These are phyloP conservation scores for Chlorella ohadii DNA, from an alignment of 139 green algal genomes.

Conservation along the genomic window DNA sequence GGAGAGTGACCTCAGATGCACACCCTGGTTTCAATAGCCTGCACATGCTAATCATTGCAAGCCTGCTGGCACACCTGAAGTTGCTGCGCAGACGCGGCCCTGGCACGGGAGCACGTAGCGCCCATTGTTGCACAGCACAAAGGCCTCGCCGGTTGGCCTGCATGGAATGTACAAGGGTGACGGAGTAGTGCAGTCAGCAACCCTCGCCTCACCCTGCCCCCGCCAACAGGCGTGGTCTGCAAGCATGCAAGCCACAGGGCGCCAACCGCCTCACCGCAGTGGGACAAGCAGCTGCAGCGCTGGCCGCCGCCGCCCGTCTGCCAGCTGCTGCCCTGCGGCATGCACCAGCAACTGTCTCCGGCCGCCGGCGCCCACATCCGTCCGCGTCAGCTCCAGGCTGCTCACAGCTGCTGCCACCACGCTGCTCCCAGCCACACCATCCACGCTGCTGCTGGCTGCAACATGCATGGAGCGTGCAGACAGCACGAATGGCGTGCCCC, in stretches of 20 bases:
- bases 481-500: background rate
- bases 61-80: background rate
- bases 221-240: background rate
- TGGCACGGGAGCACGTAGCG: slow-evolving; percentile 18
- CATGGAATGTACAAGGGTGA: background rate
- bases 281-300: background rate
- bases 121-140: background rate
- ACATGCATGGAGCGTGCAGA: background rate
- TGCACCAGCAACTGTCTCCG: background rate
- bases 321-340: background rate
- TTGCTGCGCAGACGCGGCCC: background rate
- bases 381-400: background rate
- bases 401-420: background rate
- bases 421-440: slow-evolving; percentile 24
- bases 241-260: background rate
- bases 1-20: background rate
- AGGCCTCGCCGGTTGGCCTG: slow-evolving; percentile 21
- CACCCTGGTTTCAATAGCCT: too few species aligned
- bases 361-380: background rate
- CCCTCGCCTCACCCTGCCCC: too few species aligned
- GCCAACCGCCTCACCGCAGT: background rate
- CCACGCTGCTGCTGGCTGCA: slow-evolving; percentile 5
- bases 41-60: too few species aligned
- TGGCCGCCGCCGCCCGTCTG: background rate
- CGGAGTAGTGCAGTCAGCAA: too few species aligned